Base-by-base conservation (phyloP, 352 stramenopile genomes). In the Globisporangium viniferum region DNA sequence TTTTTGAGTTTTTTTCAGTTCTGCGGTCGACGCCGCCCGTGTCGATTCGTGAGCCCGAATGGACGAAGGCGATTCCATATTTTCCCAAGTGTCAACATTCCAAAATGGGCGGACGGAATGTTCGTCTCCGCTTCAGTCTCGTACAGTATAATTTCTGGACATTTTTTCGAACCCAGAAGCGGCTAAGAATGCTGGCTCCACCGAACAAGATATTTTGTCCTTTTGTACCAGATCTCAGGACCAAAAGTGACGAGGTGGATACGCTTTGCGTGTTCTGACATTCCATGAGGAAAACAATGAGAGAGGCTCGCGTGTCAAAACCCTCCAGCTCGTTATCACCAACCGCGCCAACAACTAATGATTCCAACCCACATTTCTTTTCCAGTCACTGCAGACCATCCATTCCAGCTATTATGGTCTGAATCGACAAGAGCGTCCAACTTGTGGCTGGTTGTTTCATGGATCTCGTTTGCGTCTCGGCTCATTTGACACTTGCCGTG, bases 1-100 rank as follows among this genome's bases (percentile, higher is more conserved):
- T 64, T 39, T n/a, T 8, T 9, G 35, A 41, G 8, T 1, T 9
- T 41, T 9, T 41, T n/a, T n/a, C 55, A 60, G 5, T 2, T 60
- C 22, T 41, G 55, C 48, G 39, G 59, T 64, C 59, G 59, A 64
- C 59, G 59, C 39, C 39, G 14, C 27, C 4, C 2, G 59, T 64
- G 59, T 64, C 59, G 59, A 64, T 64, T 44, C 5, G 39, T 12
- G 9, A 18, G n/a, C n/a, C 36, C 35, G 18, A 22, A 46, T 10
- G 5, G 3, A 46, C 5, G 5, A 3, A 12, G 4, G 24, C 5
- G 51, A 33, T 44, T 54, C 20, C 39, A 24, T 27, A 20, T 53
- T 63, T 20, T 27, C 3, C 10, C n/a, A n/a, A n/a, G 39, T 20
- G 10, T 46, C 39, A 10, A 46, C 5, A 18, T 46, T 18, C 12